Evolutionary conservation across 2,329 filamentous ascomycete genomes (phyloP), one percentile per base, ranked within the genome.

Genomic region (Pseudogymnoascus sp.): DNA sequence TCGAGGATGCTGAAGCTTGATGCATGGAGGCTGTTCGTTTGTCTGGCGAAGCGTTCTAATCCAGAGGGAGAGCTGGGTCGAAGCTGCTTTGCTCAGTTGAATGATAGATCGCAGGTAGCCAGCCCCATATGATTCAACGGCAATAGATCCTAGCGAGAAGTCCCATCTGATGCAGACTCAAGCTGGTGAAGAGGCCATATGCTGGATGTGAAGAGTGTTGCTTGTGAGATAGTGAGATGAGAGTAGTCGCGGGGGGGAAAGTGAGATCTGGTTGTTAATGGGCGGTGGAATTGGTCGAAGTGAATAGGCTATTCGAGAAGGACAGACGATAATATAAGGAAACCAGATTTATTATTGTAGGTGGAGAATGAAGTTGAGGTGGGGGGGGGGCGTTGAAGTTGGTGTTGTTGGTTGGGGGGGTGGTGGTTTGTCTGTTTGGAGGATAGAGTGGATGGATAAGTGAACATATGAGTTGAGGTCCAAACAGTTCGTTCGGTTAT

Each of bases 1-100:
- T 66, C 59, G 69, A 69, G 66, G 67, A 66, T 63, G 64, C 65
- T 64, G 68, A 66, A 66, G 67, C 71, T 71, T 67, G 72, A 74
- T 73, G 68, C 72, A 74, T 74, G 69, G 67, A 67, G 69, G 65
- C 61, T 34, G 42, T 42, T 28, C 34, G 61, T 36, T 62, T 62
- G 28, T 59, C 50, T 56, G 28, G 50, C 50, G 28, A 56, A 34
- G 28, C 25, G 50, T 34, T 12, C 6, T 31, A 16, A 56, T 34
- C 50, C n/a, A 34, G 50, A 34, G 50, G 25, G 50, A 56, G 50
- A 34, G 28, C 50, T 8, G 28, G 25, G 28, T 14, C 6, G 34
- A 34, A 18, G 50, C 25, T 56, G 28, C 28, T 34, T 34, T 28
- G 28, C 28, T 56, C 28, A 56, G 46, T 34, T 34, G 28, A 56